Evolutionary conservation across 2,329 filamentous ascomycete species (phyloP).

Genomic region (Alternaria metachromatica): DNA sequence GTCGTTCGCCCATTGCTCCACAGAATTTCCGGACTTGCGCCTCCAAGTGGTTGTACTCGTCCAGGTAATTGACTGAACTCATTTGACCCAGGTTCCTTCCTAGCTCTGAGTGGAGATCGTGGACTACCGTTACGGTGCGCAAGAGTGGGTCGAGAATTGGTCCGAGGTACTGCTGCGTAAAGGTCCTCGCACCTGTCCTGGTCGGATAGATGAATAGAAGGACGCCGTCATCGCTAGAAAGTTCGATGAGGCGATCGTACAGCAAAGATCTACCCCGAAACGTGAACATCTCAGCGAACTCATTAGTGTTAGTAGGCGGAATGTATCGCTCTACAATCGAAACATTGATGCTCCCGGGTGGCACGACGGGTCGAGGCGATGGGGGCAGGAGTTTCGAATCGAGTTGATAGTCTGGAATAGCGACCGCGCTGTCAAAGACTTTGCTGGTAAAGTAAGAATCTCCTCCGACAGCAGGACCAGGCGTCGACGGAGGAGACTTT

Average conservation of each 20-base stretch:
- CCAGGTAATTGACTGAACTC: constrained; percentile 60
- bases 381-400: constrained; percentile 58
- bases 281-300: constrained; percentile 66
- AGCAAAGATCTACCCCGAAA: constrained; percentile 61
- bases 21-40: constrained; percentile 40
- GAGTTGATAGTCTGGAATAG: constrained; percentile 64
- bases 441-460: constrained; percentile 69
- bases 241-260: constrained; percentile 66
- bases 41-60: constrained; percentile 61
- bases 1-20: constrained; percentile 34
- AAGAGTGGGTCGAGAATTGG: constrained; percentile 68
- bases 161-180: constrained; percentile 65
- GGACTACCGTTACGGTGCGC: constrained; percentile 64
- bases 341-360: constrained; percentile 65
- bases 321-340: constrained; percentile 70
- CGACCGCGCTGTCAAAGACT: constrained; percentile 67
- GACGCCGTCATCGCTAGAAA: constrained; percentile 63
- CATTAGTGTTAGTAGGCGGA: constrained; percentile 65
- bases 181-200: constrained; percentile 62
- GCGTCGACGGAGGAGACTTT: constrained; percentile 67
- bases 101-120: constrained; percentile 64
- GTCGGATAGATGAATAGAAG: constrained; percentile 70
- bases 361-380: constrained; percentile 64
- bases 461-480: constrained; percentile 57
- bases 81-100: constrained; percentile 62